A percentile compares a stretch with the other conserved stretches of the same genome.
These are phyloP conservation scores for Meyerozyma smithsonii DNA, from an alignment of 1,139 yeast genomes.

Conservation along the genomic window DNA sequence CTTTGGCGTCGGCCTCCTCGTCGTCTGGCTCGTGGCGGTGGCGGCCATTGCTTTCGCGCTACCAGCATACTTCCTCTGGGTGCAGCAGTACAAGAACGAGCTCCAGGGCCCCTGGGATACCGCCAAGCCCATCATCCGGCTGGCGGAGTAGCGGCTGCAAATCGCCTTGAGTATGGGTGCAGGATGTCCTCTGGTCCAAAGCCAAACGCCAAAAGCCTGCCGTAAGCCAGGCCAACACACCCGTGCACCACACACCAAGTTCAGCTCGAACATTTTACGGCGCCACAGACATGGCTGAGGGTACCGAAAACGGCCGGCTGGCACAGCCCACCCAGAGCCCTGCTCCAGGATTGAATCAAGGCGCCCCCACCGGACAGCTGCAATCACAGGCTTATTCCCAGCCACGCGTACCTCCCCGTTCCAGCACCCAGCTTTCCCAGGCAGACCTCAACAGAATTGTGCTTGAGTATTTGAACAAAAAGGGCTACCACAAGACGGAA, in stretches of 20 bases:
- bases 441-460: slow-evolving; percentile 88
- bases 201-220: neutral
- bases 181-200: neutral
- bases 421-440: slow-evolving; percentile 41
- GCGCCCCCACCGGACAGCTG: neutral
- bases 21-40: slow-evolving; percentile 49
- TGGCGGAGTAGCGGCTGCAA: neutral
- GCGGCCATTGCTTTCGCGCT: slow-evolving; percentile 48
- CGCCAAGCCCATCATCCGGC: slow-evolving; percentile 55
- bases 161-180: neutral
- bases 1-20: slow-evolving; percentile 36
- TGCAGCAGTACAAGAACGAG: slow-evolving; percentile 82
- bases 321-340: neutral
- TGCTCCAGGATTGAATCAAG: neutral
- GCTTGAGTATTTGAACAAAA: slow-evolving; percentile 83
- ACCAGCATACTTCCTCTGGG: slow-evolving; percentile 64
- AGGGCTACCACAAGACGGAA: slow-evolving; percentile 92
- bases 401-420: neutral
- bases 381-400: slow-evolving; percentile 1
- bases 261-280: neutral
- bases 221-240: too few relatives aligned
- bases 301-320: neutral
- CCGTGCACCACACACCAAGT: neutral
- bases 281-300: neutral
- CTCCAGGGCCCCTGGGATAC: slow-evolving; percentile 94